Evolutionary conservation across 129 eudicot genomes (phyloP).

Genomic region (Cynara cardunculus): DNA sequence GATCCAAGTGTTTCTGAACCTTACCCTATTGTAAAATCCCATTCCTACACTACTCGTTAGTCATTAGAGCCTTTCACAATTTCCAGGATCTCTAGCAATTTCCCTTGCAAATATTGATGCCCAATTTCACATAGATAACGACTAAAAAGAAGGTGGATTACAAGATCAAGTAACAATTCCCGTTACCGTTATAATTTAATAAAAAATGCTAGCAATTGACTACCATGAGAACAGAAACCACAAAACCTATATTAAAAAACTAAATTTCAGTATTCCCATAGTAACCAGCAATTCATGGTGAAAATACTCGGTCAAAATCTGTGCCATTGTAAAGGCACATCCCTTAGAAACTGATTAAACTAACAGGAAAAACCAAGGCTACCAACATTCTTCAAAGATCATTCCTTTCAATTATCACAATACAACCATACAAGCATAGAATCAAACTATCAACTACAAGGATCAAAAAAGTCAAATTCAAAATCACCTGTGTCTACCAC

Average conservation of each 20-base stretch:
- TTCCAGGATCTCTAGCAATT: not conserved
- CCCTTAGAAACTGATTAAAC: not conserved
- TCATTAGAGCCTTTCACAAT: not conserved
- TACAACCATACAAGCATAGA: not conserved
- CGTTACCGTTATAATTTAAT: not conserved
- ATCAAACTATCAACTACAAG: not conserved
- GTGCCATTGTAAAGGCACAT: not conserved
- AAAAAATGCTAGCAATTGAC: not conserved
- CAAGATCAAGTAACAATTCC: not conserved
- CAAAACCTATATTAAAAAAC: not conserved
- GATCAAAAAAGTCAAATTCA: not conserved
- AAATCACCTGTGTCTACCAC: constrained; percentile 71
- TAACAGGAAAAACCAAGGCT: not conserved
- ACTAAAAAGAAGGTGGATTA: not conserved
- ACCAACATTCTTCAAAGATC: not conserved
- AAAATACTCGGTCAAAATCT: not conserved
- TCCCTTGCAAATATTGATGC: not conserved
- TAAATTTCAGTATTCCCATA: not conserved
- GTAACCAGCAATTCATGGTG: not conserved
- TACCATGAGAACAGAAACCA: not conserved
- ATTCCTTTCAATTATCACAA: not conserved
- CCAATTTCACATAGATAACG: not conserved
- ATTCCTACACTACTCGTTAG: not conserved
- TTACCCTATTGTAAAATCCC: not conserved
- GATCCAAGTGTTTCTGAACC: not conserved